A percentile compares a stretch with the other conserved stretches of the same genome.
Conservation (phyloP, 2,329 filamentous ascomycete species). For the Stromatinia cepivora region DNA sequence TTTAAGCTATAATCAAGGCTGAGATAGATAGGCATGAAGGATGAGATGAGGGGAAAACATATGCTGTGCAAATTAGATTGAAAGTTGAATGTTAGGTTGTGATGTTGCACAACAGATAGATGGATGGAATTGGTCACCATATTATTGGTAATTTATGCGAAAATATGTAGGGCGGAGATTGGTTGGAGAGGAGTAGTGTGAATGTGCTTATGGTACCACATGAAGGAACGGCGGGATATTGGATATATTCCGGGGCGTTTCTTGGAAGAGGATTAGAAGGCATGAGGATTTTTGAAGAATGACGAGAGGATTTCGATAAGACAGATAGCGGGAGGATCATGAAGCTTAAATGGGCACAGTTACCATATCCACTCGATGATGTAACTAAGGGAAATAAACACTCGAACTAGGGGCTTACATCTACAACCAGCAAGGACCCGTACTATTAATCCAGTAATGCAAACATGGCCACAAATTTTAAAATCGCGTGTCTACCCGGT, state of each 20-base stretch:
- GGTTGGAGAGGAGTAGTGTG: not conserved
- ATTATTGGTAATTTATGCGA: not conserved
- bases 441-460: not conserved
- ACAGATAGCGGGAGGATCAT: not conserved
- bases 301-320: not conserved
- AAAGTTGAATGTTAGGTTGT: not conserved
- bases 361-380: not conserved
- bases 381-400: not conserved
- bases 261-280: not conserved
- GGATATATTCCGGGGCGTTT: not conserved
- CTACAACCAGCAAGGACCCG: not conserved
- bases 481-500: not conserved
- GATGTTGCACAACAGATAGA: not conserved
- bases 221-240: not conserved
- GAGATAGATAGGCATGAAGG: not conserved
- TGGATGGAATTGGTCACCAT: not conserved
- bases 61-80: not conserved
- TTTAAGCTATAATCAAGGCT: not conserved
- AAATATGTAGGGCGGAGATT: not conserved
- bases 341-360: not conserved
- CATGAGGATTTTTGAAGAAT: not conserved
- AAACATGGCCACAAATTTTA: not conserved
- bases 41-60: not conserved
- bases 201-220: slow-evolving; percentile 1
- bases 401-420: not conserved